Evolutionary conservation across 2,329 filamentous ascomycete genomes (phyloP).

Genomic region (Penicillium italicum): DNA sequence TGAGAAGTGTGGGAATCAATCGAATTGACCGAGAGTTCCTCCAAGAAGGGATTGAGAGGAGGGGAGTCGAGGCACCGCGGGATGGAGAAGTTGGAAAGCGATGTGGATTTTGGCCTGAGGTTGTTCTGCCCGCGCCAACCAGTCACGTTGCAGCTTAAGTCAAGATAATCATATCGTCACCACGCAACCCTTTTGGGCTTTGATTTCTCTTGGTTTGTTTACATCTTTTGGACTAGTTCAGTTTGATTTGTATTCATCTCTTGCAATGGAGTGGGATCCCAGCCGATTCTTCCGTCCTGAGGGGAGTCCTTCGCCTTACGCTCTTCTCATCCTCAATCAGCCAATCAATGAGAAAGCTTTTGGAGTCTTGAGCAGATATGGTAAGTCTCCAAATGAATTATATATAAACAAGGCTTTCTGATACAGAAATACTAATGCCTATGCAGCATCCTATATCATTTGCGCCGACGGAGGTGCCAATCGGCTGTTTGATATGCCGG

Average conservation of each 20-base stretch:
- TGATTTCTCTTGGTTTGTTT: background rate
- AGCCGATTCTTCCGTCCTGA: constrained; percentile 39
- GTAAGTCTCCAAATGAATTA: constrained; percentile 20
- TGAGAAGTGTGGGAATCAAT: constrained; percentile 3
- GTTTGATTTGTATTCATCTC: background rate
- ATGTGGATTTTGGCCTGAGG: constrained; percentile 27
- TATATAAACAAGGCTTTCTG: background rate
- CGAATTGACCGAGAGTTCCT: constrained; percentile 15
- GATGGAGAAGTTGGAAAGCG: constrained; percentile 26
- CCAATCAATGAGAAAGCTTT: constrained; percentile 50
- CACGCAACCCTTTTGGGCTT: background rate
- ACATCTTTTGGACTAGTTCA: background rate
- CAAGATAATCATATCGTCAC: constrained; percentile 10
- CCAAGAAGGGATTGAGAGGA: constrained; percentile 10
- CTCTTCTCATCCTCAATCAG: constrained; percentile 60
- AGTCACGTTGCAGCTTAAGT: constrained; percentile 25
- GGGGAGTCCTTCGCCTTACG: constrained; percentile 33
- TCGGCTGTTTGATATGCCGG: constrained; percentile 57
- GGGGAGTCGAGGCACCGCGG: constrained; percentile 11
- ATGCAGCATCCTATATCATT: constrained; percentile 61
- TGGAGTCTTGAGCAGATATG: constrained; percentile 35
- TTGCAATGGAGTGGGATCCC: constrained; percentile 40
- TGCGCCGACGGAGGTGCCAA: constrained; percentile 94
- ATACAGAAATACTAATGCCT: background rate
- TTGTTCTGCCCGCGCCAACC: constrained; percentile 9